phyloP scores from a whole-genome alignment of 129 eudicot genomes.

The Pulicaria dysenterica region DNA sequence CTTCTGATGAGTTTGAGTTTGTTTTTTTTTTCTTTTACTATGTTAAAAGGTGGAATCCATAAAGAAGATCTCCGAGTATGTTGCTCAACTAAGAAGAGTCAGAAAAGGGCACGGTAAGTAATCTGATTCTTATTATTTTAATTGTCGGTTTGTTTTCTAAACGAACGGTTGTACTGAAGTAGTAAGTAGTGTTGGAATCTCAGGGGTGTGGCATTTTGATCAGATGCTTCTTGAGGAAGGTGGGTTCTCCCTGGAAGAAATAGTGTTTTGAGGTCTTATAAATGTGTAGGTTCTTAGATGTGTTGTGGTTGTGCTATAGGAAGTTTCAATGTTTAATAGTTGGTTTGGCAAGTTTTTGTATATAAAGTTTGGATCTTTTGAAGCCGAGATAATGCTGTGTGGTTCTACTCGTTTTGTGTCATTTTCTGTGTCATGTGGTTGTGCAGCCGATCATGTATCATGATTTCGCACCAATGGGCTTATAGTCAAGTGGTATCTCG shows the following conservation, averaged over 20 bases:
- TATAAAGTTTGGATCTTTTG: too few species aligned
- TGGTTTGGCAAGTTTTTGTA: too few species aligned
- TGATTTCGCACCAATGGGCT: too few species aligned
- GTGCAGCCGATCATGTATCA: too few species aligned
- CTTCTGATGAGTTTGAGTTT: neutral
- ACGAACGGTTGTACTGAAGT: neutral
- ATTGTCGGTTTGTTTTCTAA: neutral
- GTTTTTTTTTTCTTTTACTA: neutral
- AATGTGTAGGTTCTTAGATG: neutral
- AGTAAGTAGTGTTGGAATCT: neutral
- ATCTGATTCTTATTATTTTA: neutral
- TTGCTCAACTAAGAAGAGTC: conserved; percentile 15
- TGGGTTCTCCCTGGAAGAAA: neutral
- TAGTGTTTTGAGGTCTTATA: conserved; percentile 7
- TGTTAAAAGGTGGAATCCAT: conserved; percentile 12
- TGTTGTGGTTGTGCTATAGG: neutral
- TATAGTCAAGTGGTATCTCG: too few species aligned
- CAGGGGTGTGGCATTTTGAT: conserved; percentile 20
- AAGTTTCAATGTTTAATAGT: too few species aligned
- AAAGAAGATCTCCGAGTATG: conserved; percentile 16
- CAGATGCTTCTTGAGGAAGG: conserved; percentile 15
- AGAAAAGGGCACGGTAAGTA: conserved; percentile 9
- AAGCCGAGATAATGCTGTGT: too few species aligned
- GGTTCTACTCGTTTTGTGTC: too few species aligned
- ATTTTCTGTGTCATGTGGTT: too few species aligned